Base-by-base conservation (phyloP, 495 filamentous ascomycete species). In the Penicillium dipodomyicola region DNA sequence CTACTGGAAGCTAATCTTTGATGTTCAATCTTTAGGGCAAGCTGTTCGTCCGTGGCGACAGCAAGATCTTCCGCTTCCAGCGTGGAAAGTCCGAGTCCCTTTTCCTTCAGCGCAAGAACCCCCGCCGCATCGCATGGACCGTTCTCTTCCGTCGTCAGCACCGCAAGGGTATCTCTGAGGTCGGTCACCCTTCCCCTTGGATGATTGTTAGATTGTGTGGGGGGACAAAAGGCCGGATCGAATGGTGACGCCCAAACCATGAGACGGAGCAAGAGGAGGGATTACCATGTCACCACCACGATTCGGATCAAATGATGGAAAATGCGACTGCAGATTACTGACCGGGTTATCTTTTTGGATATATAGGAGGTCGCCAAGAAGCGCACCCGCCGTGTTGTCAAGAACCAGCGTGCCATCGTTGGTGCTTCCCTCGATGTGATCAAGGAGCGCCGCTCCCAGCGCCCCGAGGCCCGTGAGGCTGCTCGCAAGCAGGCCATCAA, bases 151-250 rank as follows among this genome's bases (percentile, higher is more conserved):
- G 94, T 78, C 87, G 92, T 79, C 91, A 96, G 82, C 93, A 97
- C 86, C 93, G 90, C 85, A 99, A 99, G 91, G 94, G 94, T 87
- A 92, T 97, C 83, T 94, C 93, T 84, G 94, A 99, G 91, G 94
- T 97, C 85, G 80, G 88, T 80, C 62, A 62, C 63, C 63, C 68
- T 47, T 54, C 61, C 60, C 64, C 52, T 59, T 62, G 58, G 49
- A 55, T 61, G 64, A 59, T 59, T 59, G 56, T 61, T 68, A 56
- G 20, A 52, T 47, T 29, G 30, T 49, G 32, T 42, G 58, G 45
- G 45, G 62, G 57, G 47, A 61, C 22, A 44, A 22, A 49, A 39
- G 55, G 61, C 42, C 47, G 52, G 41, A 37, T 54, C 19, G 53
- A 30, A 42, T 58, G 52, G 35, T 35, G 43, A 22, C 30, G 27